Conservation (phyloP, 2,329 filamentous ascomycete species). For the Pleoardoris graminearum region DNA sequence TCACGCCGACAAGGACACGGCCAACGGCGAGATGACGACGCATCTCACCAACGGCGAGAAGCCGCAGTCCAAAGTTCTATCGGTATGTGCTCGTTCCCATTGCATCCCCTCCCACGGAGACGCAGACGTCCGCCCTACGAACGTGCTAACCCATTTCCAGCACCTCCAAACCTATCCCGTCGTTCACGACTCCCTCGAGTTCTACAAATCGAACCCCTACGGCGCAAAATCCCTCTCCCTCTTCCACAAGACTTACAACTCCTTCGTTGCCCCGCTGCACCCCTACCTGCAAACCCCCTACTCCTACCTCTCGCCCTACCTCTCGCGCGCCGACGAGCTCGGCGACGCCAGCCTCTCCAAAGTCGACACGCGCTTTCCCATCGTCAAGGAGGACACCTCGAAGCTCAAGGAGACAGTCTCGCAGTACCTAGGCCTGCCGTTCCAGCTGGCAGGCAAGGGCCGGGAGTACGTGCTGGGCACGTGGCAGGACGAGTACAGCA, state of each 20-base stretch:
- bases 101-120: constrained; percentile 12
- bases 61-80: constrained; percentile 44
- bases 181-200: constrained; percentile 75
- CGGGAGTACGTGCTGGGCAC: constrained; percentile 43
- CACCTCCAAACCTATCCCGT: constrained; percentile 85
- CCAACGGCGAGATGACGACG: constrained; percentile 40
- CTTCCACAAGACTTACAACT: constrained; percentile 73
- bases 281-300: constrained; percentile 80
- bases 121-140: constrained; percentile 4
- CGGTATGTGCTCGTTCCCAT: constrained; percentile 34
- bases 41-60: constrained; percentile 46
- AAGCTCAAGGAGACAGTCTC: constrained; percentile 43
- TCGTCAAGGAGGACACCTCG: constrained; percentile 55
- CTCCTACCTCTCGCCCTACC: constrained; percentile 80
- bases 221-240: constrained; percentile 81
- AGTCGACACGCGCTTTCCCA: constrained; percentile 44
- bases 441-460: constrained; percentile 29
- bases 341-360: constrained; percentile 44
- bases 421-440: constrained; percentile 33
- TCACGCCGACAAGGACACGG: constrained; percentile 38
- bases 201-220: constrained; percentile 79
- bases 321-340: constrained; percentile 72
- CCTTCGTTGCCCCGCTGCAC: constrained; percentile 75
- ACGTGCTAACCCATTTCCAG: constrained; percentile 50
- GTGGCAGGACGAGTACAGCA: constrained; percentile 46